Percentiles rank a stretch among this genome's conserved stretches.
These are phyloP conservation scores for Xylaria flabelliformis DNA, from an alignment of 495 filamentous ascomycete genomes.

Conservation along the genomic window DNA sequence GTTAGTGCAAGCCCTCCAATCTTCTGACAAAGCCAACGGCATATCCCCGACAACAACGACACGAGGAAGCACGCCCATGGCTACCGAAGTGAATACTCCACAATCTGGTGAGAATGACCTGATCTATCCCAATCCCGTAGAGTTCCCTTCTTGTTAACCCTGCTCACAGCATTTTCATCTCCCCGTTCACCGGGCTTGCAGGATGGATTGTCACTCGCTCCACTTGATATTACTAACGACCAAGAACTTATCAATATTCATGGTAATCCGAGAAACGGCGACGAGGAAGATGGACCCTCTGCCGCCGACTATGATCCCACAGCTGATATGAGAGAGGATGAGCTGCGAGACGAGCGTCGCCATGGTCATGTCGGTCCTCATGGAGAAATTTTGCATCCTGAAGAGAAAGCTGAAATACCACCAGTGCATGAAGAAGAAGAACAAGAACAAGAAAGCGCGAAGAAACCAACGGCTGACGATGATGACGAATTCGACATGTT, in stretches of 20 bases:
- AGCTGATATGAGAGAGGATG: conserved; percentile 89
- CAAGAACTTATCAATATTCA: conserved; percentile 71
- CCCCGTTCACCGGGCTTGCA: conserved; percentile 45
- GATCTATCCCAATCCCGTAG: background rate
- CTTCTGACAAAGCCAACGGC: conserved; percentile 62
- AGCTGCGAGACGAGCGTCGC: conserved; percentile 70
- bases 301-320: conserved; percentile 97
- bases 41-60: conserved; percentile 61
- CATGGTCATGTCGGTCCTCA: conserved; percentile 58
- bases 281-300: conserved; percentile 74
- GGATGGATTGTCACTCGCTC: conserved; percentile 46
- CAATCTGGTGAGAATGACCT: conserved; percentile 45
- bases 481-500: conserved; percentile 93
- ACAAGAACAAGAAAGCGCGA: conserved; percentile 25
- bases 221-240: conserved; percentile 47
- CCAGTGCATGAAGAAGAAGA: conserved; percentile 43
- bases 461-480: conserved; percentile 58
- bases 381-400: conserved; percentile 44
- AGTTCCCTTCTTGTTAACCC: conserved; percentile 29
- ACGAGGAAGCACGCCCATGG: conserved; percentile 48
- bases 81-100: conserved; percentile 49
- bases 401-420: conserved; percentile 46
- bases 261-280: conserved; percentile 53
- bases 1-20: conserved; percentile 76
- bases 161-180: conserved; percentile 41